Conservation (phyloP, 1,284 basidiomycete genomes). For the Irpex sp. region DNA sequence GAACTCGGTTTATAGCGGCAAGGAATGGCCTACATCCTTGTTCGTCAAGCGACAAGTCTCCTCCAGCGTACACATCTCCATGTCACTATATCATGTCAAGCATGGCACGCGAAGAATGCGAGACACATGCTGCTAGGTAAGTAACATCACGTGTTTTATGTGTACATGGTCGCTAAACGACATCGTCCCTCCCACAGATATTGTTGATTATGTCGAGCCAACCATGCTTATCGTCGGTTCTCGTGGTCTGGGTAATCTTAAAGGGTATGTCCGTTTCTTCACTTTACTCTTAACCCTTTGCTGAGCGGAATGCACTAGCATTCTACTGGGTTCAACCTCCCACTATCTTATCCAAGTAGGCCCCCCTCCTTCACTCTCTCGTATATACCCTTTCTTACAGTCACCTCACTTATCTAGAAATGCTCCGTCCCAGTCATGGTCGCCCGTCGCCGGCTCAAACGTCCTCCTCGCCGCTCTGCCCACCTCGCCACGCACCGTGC, state of each 20-base stretch:
- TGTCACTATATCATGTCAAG: slow-evolving; percentile 86
- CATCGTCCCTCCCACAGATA: slow-evolving; percentile 42
- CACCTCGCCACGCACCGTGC: slow-evolving; percentile 38
- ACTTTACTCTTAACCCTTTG: not conserved
- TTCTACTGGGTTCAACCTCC: slow-evolving; percentile 93
- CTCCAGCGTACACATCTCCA: slow-evolving; percentile 87
- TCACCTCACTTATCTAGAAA: slow-evolving; percentile 32
- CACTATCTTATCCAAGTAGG: slow-evolving; percentile 89
- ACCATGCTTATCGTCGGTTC: slow-evolving; percentile 95
- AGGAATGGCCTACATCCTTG: slow-evolving; percentile 80
- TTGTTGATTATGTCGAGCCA: slow-evolving; percentile 88
- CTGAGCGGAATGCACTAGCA: slow-evolving; percentile 40
- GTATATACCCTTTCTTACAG: not conserved
- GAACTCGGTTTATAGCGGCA: slow-evolving; percentile 57
- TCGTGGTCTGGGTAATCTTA: slow-evolving; percentile 83
- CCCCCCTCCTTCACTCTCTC: not conserved
- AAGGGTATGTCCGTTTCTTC: slow-evolving; percentile 57
- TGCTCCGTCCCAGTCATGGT: slow-evolving; percentile 71
- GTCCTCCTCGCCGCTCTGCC: slow-evolving; percentile 34
- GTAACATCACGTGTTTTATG: slow-evolving; percentile 12
- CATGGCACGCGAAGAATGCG: slow-evolving; percentile 92
- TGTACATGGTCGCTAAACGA: no score
- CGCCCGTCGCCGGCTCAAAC: slow-evolving; percentile 51
- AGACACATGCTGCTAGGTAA: slow-evolving; percentile 86
- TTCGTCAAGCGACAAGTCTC: slow-evolving; percentile 83